Conservation (phyloP, 192 early-diverging fungal species). For the Rhizophlyctis rosea region DNA sequence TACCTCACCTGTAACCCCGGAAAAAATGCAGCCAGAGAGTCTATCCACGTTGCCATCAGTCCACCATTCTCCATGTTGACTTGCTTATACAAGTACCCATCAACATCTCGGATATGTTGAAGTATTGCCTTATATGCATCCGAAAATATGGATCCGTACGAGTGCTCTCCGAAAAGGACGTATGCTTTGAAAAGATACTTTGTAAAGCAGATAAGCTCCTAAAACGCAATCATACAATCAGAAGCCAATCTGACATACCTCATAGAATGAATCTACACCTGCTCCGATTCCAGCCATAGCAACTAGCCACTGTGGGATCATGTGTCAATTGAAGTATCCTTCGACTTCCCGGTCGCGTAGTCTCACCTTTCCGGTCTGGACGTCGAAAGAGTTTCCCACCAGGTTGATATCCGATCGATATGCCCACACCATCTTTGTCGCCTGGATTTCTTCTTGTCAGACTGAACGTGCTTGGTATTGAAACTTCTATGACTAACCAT, state of each 20-base stretch:
- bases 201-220: not conserved
- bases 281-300: conserved; percentile 75
- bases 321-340: conserved; percentile 2
- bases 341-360: conserved; percentile 4
- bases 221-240: not conserved
- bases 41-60: conserved; percentile 73
- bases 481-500: conserved; percentile 23
- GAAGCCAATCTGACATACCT: conserved; percentile 21
- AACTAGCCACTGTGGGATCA: conserved; percentile 61
- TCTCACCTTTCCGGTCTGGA: conserved; percentile 49
- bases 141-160: conserved; percentile 75
- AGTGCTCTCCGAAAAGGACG: conserved; percentile 78
- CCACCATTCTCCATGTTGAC: conserved; percentile 74
- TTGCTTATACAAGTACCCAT: conserved; percentile 81
- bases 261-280: conserved; percentile 89
- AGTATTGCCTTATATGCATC: conserved; percentile 68
- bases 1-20: conserved; percentile 80
- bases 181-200: conserved; percentile 88
- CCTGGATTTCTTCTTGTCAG: too few relatives aligned
- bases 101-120: conserved; percentile 58
- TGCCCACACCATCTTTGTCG: conserved; percentile 75
- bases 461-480: too few relatives aligned
- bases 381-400: conserved; percentile 79
- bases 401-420: conserved; percentile 70
- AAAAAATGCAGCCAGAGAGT: conserved; percentile 87